A percentile compares a stretch with the other conserved stretches of the same genome.
phyloP scores from a whole-genome alignment of 306 rosid species.

The Corylus heterophylla region DNA sequence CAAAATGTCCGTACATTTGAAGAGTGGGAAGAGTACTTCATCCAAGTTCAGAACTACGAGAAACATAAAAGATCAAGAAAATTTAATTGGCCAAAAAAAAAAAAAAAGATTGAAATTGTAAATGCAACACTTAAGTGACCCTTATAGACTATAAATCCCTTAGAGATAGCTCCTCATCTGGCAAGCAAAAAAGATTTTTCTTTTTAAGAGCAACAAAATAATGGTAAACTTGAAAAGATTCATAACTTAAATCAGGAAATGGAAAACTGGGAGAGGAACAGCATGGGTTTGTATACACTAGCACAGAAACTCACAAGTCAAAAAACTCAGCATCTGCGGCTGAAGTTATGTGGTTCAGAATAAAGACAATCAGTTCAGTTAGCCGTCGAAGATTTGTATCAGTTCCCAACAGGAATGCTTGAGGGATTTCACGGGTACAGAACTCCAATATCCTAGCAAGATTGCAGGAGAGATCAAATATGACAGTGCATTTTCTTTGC shows the following conservation, averaged over 20 bases:
- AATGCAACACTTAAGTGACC: background rate
- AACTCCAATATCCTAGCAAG: slow-evolving; percentile 88
- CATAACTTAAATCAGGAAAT: background rate
- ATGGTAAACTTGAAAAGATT: background rate
- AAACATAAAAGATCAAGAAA: background rate
- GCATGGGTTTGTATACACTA: slow-evolving; percentile 2
- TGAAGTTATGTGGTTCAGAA: slow-evolving; percentile 76
- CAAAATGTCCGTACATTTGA: background rate
- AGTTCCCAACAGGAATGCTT: slow-evolving; percentile 77
- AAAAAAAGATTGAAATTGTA: background rate
- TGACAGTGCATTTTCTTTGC: slow-evolving; percentile 87
- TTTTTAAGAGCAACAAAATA: background rate
- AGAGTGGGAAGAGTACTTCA: background rate
- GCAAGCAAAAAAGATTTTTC: background rate
- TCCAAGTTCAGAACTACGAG: background rate
- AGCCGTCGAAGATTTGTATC: slow-evolving; percentile 92
- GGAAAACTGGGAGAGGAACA: background rate
- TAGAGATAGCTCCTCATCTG: background rate
- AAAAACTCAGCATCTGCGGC: slow-evolving; percentile 87
- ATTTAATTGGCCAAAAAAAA: background rate
- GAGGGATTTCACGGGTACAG: slow-evolving; percentile 85
- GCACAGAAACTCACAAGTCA: slow-evolving; percentile 70
- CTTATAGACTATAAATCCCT: background rate
- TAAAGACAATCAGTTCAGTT: slow-evolving; percentile 86
- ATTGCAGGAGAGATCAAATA: slow-evolving; percentile 96